A percentile compares a stretch with the other conserved stretches of the same genome.
Conservation (phyloP, 176 grass and related monocot genomes). For the Eremochloa ophiuroides region DNA sequence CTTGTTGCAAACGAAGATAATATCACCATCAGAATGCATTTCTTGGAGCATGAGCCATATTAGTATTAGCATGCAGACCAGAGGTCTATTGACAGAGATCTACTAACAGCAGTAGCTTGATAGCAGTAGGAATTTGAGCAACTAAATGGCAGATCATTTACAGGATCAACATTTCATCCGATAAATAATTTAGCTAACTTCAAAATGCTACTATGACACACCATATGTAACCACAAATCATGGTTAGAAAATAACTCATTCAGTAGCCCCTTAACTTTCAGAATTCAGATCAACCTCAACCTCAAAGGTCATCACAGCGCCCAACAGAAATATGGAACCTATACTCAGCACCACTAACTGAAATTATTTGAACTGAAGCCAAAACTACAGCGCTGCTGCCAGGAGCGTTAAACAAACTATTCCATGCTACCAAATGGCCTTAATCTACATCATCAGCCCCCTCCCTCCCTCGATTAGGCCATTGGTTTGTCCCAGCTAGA, state of each 20-base stretch:
- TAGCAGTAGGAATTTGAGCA: not conserved
- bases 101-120: not conserved
- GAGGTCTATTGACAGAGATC: not conserved
- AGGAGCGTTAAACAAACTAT: not conserved
- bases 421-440: not conserved
- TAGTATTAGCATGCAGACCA: not conserved
- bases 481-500: not conserved
- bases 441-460: not conserved
- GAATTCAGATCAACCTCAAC: too few species aligned
- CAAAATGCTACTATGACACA: not conserved
- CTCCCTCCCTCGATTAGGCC: not conserved
- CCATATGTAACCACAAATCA: not conserved
- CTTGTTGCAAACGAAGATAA: not conserved
- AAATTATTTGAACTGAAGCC: not conserved
- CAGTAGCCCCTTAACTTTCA: not conserved
- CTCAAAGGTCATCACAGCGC: not conserved
- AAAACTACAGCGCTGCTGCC: not conserved
- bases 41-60: not conserved
- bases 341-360: not conserved
- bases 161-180: not conserved
- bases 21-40: not conserved
- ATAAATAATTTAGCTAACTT: not conserved
- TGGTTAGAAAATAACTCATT: not conserved
- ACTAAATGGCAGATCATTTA: not conserved
- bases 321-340: not conserved